phyloP scores from a whole-genome alignment of 2,329 filamentous ascomycete genomes.

The Phaeophleospora eucalypticola region DNA sequence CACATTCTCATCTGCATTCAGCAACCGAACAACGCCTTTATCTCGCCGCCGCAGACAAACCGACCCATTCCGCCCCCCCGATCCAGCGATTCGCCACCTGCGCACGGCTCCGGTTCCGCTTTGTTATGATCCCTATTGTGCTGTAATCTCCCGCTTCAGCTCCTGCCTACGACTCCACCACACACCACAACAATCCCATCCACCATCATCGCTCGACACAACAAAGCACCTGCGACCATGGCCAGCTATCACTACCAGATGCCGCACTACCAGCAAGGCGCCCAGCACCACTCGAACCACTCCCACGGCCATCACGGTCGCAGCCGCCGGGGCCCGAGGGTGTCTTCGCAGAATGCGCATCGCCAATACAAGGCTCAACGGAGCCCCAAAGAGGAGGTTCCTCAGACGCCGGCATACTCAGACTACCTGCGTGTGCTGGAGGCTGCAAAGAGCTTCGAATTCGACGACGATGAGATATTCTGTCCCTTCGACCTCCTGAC shows the following conservation, averaged over 20 bases:
- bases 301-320: slow-evolving; percentile 80
- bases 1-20: neutral
- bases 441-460: slow-evolving; percentile 85
- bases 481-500: slow-evolving; percentile 83
- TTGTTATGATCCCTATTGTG: slow-evolving; percentile 13
- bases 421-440: slow-evolving; percentile 86
- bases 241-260: slow-evolving; percentile 49
- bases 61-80: neutral
- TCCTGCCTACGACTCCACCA: slow-evolving; percentile 4
- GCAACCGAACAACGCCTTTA: neutral
- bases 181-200: neutral
- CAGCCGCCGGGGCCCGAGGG: slow-evolving; percentile 75
- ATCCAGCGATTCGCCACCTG: slow-evolving; percentile 4
- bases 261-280: slow-evolving; percentile 44
- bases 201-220: slow-evolving; percentile 1
- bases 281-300: slow-evolving; percentile 49
- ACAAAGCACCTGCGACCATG: slow-evolving; percentile 31
- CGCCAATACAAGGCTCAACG: slow-evolving; percentile 75
- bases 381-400: slow-evolving; percentile 82
- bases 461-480: slow-evolving; percentile 95
- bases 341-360: slow-evolving; percentile 78
- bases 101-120: slow-evolving; percentile 10
- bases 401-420: slow-evolving; percentile 69
- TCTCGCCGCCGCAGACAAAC: slow-evolving; percentile 2
- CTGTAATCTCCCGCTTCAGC: slow-evolving; percentile 10